phyloP scores from a whole-genome alignment of 2,329 filamentous ascomycete species.

The Aspergillus japonicus region DNA sequence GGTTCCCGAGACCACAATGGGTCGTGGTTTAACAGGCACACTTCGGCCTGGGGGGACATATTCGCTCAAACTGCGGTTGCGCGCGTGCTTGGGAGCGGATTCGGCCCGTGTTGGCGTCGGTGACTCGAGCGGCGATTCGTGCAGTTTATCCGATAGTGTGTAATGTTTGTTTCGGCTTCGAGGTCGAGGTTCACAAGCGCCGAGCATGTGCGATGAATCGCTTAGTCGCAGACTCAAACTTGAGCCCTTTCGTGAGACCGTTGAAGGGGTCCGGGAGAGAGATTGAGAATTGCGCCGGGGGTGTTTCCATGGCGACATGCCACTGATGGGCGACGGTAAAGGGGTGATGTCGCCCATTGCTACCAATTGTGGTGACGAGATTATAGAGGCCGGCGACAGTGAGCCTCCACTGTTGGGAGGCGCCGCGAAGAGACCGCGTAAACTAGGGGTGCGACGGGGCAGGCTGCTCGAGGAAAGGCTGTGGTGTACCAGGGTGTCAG shows the following conservation, averaged over 20 bases:
- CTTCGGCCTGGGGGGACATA: conserved; percentile 70
- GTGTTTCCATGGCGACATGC: conserved; percentile 35
- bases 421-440: conserved; percentile 40
- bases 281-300: conserved; percentile 59
- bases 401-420: conserved; percentile 44
- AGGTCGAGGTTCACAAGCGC: conserved; percentile 30
- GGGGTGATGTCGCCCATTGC: conserved; percentile 79
- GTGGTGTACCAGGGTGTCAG: conserved; percentile 38
- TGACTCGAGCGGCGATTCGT: conserved; percentile 14
- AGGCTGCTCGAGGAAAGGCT: conserved; percentile 45
- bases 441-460: conserved; percentile 45
- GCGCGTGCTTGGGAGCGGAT: conserved; percentile 51
- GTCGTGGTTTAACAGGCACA: conserved; percentile 64
- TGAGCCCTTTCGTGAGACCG: conserved; percentile 39
- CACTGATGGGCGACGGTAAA: conserved; percentile 68
- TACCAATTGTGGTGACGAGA: conserved; percentile 71
- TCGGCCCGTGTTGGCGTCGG: conserved; percentile 24
- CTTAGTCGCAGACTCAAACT: conserved; percentile 35
- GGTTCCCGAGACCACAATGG: conserved; percentile 69
- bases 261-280: conserved; percentile 44
- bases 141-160: conserved; percentile 31
- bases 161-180: conserved; percentile 43
- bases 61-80: conserved; percentile 85
- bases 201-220: conserved; percentile 37
- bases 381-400: conserved; percentile 61